Evolutionary conservation across 1,139 yeast species (phyloP).

Genomic region (Sugiyamaella pinicola): DNA sequence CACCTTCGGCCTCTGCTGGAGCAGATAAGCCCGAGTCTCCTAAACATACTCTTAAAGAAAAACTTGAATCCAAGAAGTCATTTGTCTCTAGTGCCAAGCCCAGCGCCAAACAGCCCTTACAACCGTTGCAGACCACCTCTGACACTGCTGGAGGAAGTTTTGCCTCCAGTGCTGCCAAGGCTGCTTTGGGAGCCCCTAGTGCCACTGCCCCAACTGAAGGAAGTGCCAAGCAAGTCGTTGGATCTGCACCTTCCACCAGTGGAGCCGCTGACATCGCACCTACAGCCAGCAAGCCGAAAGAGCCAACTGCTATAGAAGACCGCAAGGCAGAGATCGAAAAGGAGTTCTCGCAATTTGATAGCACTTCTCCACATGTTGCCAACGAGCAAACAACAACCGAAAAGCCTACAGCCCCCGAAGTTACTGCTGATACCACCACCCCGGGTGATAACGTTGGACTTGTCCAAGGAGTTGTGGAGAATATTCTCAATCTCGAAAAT

Average conservation of each 20-base stretch:
- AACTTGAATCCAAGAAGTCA: conserved; percentile 20
- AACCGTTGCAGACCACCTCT: conserved; percentile 26
- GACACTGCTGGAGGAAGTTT: conserved; percentile 19
- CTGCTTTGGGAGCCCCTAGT: conserved; percentile 15
- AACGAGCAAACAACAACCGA: not conserved
- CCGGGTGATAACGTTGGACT: conserved; percentile 8
- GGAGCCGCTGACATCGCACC: too few species aligned
- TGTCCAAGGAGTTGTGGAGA: conserved; percentile 17
- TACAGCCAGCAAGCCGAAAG: not conserved
- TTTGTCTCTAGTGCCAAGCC: conserved; percentile 1
- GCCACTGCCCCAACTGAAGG: conserved; percentile 12
- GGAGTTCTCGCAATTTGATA: conserved; percentile 20
- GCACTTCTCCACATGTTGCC: conserved; percentile 9
- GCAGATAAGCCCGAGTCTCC: conserved; percentile 10
- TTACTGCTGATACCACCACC: conserved; percentile 15
- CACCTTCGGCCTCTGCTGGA: conserved; percentile 10
- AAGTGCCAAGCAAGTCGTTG: conserved; percentile 7
- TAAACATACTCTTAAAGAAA: conserved; percentile 18
- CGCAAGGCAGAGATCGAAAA: conserved; percentile 19
- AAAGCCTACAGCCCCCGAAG: not conserved
- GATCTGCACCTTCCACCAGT: not conserved
- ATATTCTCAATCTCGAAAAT: conserved; percentile 10
- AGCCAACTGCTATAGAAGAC: conserved; percentile 3
- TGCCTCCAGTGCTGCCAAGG: conserved; percentile 28
- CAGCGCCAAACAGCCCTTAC: conserved; percentile 12